A percentile compares a stretch with the other conserved stretches of the same genome.
phyloP scores from a whole-genome alignment of 2,329 filamentous ascomycete genomes.

The Penicillium freii region DNA sequence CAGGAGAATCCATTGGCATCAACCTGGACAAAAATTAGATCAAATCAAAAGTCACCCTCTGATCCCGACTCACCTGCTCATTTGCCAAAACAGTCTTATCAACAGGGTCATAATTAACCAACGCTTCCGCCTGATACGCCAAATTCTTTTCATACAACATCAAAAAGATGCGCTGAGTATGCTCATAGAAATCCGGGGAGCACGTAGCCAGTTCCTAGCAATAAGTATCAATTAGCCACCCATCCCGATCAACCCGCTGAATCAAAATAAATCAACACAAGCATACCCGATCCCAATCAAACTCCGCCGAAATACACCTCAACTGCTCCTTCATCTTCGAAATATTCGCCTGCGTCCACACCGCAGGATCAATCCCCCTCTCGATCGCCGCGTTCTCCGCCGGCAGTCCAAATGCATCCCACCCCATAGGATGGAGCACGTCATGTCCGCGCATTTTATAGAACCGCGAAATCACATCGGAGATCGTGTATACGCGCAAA shows the following conservation, averaged over 20 bases:
- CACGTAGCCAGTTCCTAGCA: slow-evolving; percentile 77
- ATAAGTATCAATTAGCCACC: slow-evolving; percentile 1
- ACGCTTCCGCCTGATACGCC: slow-evolving; percentile 77
- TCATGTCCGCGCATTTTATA: slow-evolving; percentile 69
- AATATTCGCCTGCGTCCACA: slow-evolving; percentile 81
- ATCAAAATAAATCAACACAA: background rate
- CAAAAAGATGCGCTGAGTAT: slow-evolving; percentile 83
- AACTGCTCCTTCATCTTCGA: slow-evolving; percentile 81
- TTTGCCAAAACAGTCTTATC: slow-evolving; percentile 89
- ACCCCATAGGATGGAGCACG: slow-evolving; percentile 86
- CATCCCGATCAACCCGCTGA: background rate
- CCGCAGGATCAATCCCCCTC: slow-evolving; percentile 70
- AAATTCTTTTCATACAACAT: slow-evolving; percentile 70
- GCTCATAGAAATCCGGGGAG: slow-evolving; percentile 81
- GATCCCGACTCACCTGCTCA: slow-evolving; percentile 59
- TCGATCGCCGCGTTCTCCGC: slow-evolving; percentile 91
- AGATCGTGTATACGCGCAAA: slow-evolving; percentile 84
- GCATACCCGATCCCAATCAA: slow-evolving; percentile 79
- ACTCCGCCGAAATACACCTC: slow-evolving; percentile 72
- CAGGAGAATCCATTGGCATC: slow-evolving; percentile 80
- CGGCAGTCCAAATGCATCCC: slow-evolving; percentile 88
- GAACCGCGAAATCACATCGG: slow-evolving; percentile 78
- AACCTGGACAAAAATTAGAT: slow-evolving; percentile 48
- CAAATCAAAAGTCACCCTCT: background rate
- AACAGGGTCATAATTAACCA: slow-evolving; percentile 88